A percentile compares a stretch with the other conserved stretches of the same genome.
Conservation (phyloP, 805 yeast species). For the Kregervanrija delftensis region DNA sequence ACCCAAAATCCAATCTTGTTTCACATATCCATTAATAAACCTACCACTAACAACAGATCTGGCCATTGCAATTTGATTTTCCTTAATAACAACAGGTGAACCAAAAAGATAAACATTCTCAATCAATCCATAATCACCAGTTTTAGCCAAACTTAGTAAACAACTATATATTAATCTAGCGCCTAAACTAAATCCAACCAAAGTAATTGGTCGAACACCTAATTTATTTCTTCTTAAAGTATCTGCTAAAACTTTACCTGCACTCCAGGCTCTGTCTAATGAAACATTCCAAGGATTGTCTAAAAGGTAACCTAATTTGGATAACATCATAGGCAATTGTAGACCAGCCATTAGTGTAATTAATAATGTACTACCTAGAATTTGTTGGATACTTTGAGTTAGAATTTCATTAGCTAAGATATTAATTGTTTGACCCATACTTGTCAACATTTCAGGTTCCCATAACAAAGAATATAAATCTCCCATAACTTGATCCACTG, state of each 20-base stretch:
- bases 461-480: conserved; percentile 85
- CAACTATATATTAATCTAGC: conserved; percentile 90
- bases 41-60: conserved; percentile 84
- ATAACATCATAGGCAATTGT: conserved; percentile 85
- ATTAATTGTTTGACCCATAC: conserved; percentile 93
- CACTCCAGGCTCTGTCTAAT: conserved; percentile 93
- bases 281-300: conserved; percentile 99
- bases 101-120: conserved; percentile 89
- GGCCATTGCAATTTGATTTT: conserved; percentile 70
- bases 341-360: conserved; percentile 89
- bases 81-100: conserved; percentile 73
- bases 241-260: conserved; percentile 88
- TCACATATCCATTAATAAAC: conserved; percentile 84
- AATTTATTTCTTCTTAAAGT: conserved; percentile 79
- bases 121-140: conserved; percentile 81
- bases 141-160: conserved; percentile 72
- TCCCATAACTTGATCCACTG: conserved; percentile 97
- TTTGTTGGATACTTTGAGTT: conserved; percentile 90
- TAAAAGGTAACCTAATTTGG: conserved; percentile 80
- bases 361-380: conserved; percentile 83
- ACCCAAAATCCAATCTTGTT: conserved; percentile 94
- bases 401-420: conserved; percentile 92
- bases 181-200: conserved; percentile 91
- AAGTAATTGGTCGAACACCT: conserved; percentile 87
- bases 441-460: conserved; percentile 97